Conservation (phyloP, 2,329 filamentous ascomycete genomes). For the Aschersonia sp. region DNA sequence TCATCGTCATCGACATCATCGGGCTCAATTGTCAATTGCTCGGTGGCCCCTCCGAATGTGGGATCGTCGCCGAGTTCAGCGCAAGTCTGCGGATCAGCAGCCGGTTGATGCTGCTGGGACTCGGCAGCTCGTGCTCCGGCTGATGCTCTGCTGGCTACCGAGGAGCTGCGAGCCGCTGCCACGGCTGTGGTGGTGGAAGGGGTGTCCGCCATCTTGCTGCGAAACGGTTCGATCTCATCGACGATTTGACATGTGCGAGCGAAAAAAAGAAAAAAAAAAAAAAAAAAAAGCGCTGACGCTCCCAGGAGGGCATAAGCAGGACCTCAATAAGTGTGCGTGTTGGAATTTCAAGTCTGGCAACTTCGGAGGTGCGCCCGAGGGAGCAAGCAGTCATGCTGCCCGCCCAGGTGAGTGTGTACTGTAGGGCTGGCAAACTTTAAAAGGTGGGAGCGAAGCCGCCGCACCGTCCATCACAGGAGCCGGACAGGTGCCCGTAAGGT, state of each 20-base stretch:
- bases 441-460: not conserved
- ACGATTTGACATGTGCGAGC: not conserved
- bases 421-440: not conserved
- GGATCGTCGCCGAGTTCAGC: not conserved
- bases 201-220: not conserved
- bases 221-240: not conserved
- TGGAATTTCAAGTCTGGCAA: not conserved
- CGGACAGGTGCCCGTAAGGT: too few relatives aligned
- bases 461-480: too few relatives aligned
- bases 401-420: not conserved
- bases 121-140: not conserved
- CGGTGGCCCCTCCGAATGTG: not conserved
- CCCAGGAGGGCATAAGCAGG: too few relatives aligned
- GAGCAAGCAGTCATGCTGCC: not conserved
- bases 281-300: not conserved
- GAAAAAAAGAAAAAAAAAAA: not conserved
- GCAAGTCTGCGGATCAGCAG: not conserved
- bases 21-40: not conserved
- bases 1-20: constrained; percentile 5
- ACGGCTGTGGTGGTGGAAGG: not conserved
- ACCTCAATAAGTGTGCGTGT: too few relatives aligned
- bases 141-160: not conserved
- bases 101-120: not conserved
- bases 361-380: not conserved
- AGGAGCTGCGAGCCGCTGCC: not conserved